A percentile compares a stretch with the other conserved stretches of the same genome.
Evolutionary conservation across 176 grass and related monocot species (phyloP).

Genomic region (Eleusine coracana): DNA sequence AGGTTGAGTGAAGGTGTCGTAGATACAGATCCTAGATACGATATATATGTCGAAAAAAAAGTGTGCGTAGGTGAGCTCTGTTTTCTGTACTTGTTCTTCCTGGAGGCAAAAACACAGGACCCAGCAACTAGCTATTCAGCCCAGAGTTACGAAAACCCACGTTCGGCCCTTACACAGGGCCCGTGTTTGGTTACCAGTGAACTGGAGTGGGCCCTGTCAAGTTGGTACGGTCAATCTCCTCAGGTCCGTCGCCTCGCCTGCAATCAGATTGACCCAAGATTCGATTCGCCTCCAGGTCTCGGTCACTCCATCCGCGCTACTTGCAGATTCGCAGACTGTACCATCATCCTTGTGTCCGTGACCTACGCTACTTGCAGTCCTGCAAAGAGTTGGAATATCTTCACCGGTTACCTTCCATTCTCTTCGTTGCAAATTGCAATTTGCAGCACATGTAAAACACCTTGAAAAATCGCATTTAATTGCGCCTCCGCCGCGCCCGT

Average conservation of each 20-base stretch:
- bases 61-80: background rate
- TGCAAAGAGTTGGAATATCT: conserved; percentile 8
- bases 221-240: background rate
- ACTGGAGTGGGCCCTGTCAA: background rate
- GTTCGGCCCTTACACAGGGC: background rate
- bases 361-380: background rate
- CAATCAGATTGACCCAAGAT: conserved; percentile 5
- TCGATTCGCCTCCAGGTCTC: background rate
- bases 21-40: no score
- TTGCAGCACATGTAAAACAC: conserved; percentile 3
- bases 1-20: background rate
- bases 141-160: background rate
- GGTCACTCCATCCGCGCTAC: background rate
- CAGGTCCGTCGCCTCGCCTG: background rate
- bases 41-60: no score
- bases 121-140: background rate
- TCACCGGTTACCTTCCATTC: background rate
- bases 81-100: background rate
- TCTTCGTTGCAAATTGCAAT: background rate
- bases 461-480: background rate
- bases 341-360: background rate
- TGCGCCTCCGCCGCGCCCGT: background rate
- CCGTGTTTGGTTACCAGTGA: background rate
- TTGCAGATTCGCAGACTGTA: no score
- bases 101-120: background rate